Conservation (phyloP, 1,284 basidiomycete genomes). For the Fomitopsis schrenkii region DNA sequence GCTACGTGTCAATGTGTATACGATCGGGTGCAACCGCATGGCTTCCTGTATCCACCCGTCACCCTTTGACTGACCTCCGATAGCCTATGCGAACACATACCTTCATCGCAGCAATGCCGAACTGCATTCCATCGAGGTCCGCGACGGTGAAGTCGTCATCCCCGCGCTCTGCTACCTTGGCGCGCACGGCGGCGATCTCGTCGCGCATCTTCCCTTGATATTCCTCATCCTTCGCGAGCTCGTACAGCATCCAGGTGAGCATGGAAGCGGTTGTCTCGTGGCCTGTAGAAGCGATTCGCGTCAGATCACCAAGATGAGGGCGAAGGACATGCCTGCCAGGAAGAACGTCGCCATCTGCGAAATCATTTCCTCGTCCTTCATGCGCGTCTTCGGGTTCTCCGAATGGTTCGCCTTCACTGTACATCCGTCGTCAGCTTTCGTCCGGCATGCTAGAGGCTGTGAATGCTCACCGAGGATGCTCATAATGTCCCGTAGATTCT, state of each 20-base stretch:
- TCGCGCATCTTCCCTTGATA: constrained; percentile 36
- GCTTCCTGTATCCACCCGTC: constrained; percentile 18
- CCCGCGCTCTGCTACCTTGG: constrained; percentile 34
- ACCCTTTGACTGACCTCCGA: background rate
- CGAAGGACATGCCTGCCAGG: constrained; percentile 12
- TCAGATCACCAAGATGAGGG: constrained; percentile 23
- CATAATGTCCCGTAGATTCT: constrained; percentile 33
- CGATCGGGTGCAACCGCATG: constrained; percentile 27
- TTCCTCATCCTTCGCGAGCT: constrained; percentile 35
- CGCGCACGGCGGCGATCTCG: constrained; percentile 36
- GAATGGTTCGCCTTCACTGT: constrained; percentile 51
- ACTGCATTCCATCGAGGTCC: constrained; percentile 52
- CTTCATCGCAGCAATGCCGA: constrained; percentile 48
- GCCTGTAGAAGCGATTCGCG: constrained; percentile 30
- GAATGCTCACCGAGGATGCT: constrained; percentile 33
- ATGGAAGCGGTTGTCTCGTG: constrained; percentile 51
- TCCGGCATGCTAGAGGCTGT: background rate
- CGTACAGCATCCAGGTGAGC: constrained; percentile 37
- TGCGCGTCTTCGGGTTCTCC: constrained; percentile 36
- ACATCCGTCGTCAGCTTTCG: background rate
- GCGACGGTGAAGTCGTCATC: constrained; percentile 38
- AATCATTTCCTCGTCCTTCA: constrained; percentile 44
- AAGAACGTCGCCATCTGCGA: constrained; percentile 46
- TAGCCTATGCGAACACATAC: background rate
- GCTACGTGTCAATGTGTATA: constrained; percentile 21